Evolutionary conservation across 192 early-diverging fungal genomes (phyloP).

Genomic region (Gonapodya sp.): DNA sequence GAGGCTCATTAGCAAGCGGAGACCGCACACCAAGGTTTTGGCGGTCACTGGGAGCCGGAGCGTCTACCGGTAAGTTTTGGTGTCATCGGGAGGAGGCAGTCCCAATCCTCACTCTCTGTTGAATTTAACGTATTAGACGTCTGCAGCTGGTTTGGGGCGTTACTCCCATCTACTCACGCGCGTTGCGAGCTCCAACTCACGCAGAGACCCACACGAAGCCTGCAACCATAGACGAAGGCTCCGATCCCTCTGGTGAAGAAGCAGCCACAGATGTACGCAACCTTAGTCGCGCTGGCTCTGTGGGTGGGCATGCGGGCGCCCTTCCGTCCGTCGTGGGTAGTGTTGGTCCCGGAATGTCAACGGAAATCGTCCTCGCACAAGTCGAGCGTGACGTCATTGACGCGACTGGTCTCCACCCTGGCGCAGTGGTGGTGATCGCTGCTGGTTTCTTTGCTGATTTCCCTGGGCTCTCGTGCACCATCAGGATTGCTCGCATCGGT

Average conservation of each 20-base stretch:
- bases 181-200: neutral
- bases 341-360: slow-evolving; percentile 8
- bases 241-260: neutral
- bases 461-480: slow-evolving; percentile 15
- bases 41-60: slow-evolving; percentile 33
- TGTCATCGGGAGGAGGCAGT: too few species aligned
- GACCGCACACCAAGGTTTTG: slow-evolving; percentile 30
- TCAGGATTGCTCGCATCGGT: neutral
- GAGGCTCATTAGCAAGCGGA: slow-evolving; percentile 25
- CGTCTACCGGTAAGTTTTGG: slow-evolving; percentile 30
- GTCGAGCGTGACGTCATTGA: neutral
- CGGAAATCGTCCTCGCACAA: slow-evolving; percentile 11
- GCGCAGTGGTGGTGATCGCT: neutral
- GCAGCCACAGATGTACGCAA: neutral
- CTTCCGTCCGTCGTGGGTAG: slow-evolving; percentile 1
- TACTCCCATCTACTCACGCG: neutral
- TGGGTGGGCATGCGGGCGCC: slow-evolving; percentile 8
- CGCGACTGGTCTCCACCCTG: neutral
- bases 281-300: neutral
- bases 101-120: neutral
- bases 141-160: neutral
- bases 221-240: neutral
- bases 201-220: neutral
- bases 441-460: slow-evolving; percentile 17
- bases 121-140: neutral